Conservation (phyloP, 2,329 filamentous ascomycete species). For the Beauveria bassiana region DNA sequence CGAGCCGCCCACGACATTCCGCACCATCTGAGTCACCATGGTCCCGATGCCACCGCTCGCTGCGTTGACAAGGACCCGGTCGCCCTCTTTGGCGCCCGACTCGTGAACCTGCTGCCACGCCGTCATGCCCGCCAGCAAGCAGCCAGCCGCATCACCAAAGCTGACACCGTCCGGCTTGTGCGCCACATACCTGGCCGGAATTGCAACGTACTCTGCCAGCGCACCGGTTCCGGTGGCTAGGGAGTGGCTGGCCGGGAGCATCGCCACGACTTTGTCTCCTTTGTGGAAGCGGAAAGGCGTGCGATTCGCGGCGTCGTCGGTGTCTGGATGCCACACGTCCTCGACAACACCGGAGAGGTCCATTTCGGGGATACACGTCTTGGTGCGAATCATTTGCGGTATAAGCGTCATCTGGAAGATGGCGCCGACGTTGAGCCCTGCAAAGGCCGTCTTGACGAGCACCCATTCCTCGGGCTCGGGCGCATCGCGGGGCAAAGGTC, state of each 20-base stretch:
- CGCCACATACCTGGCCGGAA: constrained; percentile 26
- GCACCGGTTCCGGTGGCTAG: constrained; percentile 30
- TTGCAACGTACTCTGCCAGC: constrained; percentile 31
- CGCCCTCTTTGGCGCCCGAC: constrained; percentile 29
- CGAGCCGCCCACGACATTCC: constrained; percentile 27
- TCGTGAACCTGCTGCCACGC: constrained; percentile 31
- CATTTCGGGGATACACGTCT: constrained; percentile 31
- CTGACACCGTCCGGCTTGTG: constrained; percentile 23
- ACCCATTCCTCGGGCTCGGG: constrained; percentile 28
- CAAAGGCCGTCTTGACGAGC: constrained; percentile 33
- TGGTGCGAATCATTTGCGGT: constrained; percentile 29
- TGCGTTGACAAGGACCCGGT: constrained; percentile 39
- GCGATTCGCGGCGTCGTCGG: not conserved
- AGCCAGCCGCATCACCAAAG: constrained; percentile 28
- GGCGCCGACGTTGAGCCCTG: constrained; percentile 37
- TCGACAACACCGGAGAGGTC: constrained; percentile 35
- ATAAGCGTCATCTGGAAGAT: constrained; percentile 33
- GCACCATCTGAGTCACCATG: constrained; percentile 37
- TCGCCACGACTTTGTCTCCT: constrained; percentile 31
- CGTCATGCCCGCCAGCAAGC: constrained; percentile 31
- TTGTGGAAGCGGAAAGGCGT: constrained; percentile 18
- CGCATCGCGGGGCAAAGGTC: constrained; percentile 21
- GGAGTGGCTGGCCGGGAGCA: constrained; percentile 26
- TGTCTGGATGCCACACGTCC: constrained; percentile 24
- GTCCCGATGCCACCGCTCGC: constrained; percentile 44